phyloP scores from a whole-genome alignment of 805 yeast genomes.

The Schwanniomyces pseudopolymorphus region DNA sequence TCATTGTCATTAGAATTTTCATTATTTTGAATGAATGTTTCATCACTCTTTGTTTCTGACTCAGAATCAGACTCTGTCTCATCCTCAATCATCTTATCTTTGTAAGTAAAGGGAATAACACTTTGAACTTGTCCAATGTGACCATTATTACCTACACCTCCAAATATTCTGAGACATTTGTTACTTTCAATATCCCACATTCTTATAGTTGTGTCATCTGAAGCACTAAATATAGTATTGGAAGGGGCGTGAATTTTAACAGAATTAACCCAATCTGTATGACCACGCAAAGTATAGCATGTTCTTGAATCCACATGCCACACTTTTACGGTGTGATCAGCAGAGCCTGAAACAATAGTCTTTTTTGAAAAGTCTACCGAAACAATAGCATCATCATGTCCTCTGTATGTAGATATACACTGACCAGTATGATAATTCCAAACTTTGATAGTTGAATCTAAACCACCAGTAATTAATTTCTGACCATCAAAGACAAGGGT shows the following conservation, averaged over 20 bases:
- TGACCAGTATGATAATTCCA: conserved; percentile 97
- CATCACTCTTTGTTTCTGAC: conserved; percentile 4
- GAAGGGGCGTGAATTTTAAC: conserved; percentile 84
- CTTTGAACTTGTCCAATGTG: conserved; percentile 95
- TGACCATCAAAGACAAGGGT: conserved; percentile 83
- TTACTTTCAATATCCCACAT: conserved; percentile 92
- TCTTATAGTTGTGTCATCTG: conserved; percentile 88
- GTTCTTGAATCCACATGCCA: conserved; percentile 96
- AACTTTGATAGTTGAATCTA: conserved; percentile 87
- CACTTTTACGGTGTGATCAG: conserved; percentile 87
- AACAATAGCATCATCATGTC: conserved; percentile 84
- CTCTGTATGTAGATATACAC: conserved; percentile 90
- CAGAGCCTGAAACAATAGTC: conserved; percentile 88
- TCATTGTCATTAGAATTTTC: conserved; percentile 8
- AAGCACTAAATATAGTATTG: conserved; percentile 77
- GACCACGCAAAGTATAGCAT: conserved; percentile 91
- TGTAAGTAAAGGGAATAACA: conserved; percentile 79
- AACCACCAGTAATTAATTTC: conserved; percentile 87
- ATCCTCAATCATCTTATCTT: conserved; percentile 57
- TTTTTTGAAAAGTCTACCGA: conserved; percentile 79
- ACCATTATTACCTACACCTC: conserved; percentile 70
- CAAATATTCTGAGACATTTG: conserved; percentile 76
- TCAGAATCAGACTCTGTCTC: conserved; percentile 39
- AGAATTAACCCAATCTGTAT: conserved; percentile 86
- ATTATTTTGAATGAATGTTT: neutral